phyloP scores from a whole-genome alignment of 257 asterid genomes.

The Solanum okadae region DNA sequence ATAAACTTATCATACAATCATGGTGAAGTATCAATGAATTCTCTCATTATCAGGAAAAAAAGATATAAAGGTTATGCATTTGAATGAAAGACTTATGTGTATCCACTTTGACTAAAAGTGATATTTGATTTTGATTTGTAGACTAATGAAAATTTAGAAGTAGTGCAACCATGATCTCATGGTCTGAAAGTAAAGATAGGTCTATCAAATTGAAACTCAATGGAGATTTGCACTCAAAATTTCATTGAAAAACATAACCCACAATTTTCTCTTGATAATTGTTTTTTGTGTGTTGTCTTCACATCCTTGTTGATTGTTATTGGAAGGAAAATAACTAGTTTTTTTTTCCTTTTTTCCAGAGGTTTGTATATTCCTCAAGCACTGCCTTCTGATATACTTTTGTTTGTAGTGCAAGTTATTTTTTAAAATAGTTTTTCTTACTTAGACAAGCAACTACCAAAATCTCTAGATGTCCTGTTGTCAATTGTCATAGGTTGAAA shows the following conservation, averaged over 20 bases:
- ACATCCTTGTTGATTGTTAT: not conserved
- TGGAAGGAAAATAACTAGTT: not conserved
- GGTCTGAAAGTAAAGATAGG: not conserved
- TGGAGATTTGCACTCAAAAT: not conserved
- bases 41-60: not conserved
- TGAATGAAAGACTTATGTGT: not conserved
- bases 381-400: not conserved
- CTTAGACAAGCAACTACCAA: not conserved
- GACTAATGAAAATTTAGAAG: not conserved
- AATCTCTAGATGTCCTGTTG: conserved; percentile 2
- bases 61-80: not conserved
- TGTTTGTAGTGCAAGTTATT: not conserved
- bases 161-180: not conserved
- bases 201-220: not conserved
- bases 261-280: not conserved
- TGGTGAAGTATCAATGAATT: not conserved
- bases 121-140: not conserved
- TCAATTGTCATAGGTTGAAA: conserved; percentile 36
- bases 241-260: not conserved
- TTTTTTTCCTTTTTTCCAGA: not conserved
- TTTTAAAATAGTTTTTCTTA: not conserved
- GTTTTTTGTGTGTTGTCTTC: not conserved
- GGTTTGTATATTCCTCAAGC: not conserved
- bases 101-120: not conserved
- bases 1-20: not conserved